A percentile compares a stretch with the other conserved stretches of the same genome.
These are phyloP conservation scores for Aristolochia californica DNA, from an alignment of 164 flowering plant genomes.

Conservation along the genomic window DNA sequence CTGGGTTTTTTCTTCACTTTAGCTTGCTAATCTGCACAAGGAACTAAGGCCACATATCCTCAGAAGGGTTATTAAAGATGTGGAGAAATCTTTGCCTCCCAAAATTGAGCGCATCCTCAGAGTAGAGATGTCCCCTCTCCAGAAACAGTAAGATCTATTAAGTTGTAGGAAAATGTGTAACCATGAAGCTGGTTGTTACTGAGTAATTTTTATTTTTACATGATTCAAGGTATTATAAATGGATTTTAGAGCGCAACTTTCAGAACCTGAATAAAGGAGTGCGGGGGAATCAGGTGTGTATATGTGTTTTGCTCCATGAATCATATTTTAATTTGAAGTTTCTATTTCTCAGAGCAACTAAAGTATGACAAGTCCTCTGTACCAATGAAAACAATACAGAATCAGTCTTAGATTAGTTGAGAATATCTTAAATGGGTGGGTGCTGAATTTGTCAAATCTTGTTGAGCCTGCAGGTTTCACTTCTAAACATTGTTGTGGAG, in stretches of 20 bases:
- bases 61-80: slow-evolving; percentile 95
- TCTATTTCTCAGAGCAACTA: not conserved
- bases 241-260: slow-evolving; percentile 98
- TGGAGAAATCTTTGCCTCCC: slow-evolving; percentile 98
- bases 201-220: slow-evolving; percentile 2
- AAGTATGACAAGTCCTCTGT: too few relatives aligned
- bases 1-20: slow-evolving; percentile 4
- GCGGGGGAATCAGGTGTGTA: slow-evolving; percentile 88
- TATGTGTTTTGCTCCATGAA: not conserved
- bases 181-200: slow-evolving; percentile 1
- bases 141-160: slow-evolving; percentile 74
- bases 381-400: too few relatives aligned
- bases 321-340: not conserved
- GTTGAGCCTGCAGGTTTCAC: slow-evolving; percentile 66
- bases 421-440: too few relatives aligned
- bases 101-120: slow-evolving; percentile 94
- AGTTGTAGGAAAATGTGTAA: not conserved
- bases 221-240: slow-evolving; percentile 80
- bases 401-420: too few relatives aligned
- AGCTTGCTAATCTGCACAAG: slow-evolving; percentile 96
- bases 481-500: slow-evolving; percentile 95
- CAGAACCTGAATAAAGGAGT: slow-evolving; percentile 97
- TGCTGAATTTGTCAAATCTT: not conserved
- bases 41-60: slow-evolving; percentile 98
- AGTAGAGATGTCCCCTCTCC: slow-evolving; percentile 99